Conservation (phyloP, 805 yeast species). For the Suhomyces kilbournensis region DNA sequence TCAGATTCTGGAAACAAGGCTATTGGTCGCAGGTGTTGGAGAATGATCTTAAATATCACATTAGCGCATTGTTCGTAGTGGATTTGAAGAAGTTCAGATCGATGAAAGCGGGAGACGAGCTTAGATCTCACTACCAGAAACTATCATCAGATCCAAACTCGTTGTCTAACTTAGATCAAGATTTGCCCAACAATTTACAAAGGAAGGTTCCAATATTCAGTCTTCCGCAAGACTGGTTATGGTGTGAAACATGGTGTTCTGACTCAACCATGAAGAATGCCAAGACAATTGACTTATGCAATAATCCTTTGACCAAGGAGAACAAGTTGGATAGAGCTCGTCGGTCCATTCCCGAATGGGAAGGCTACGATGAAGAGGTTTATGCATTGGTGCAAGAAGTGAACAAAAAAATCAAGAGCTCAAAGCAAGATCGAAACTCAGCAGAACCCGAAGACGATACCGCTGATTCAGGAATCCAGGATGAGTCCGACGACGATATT, state of each 20-base stretch:
- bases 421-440: not conserved
- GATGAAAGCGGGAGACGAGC: slow-evolving; percentile 69
- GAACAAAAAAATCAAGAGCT: not conserved
- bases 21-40: slow-evolving; percentile 74
- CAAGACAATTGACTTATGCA: slow-evolving; percentile 79
- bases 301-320: slow-evolving; percentile 79
- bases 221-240: slow-evolving; percentile 79
- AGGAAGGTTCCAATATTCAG: slow-evolving; percentile 62
- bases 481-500: slow-evolving; percentile 9
- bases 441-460: slow-evolving; percentile 3
- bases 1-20: slow-evolving; percentile 89
- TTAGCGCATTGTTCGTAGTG: slow-evolving; percentile 80
- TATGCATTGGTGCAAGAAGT: slow-evolving; percentile 17
- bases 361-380: slow-evolving; percentile 57
- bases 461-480: not conserved
- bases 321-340: slow-evolving; percentile 73
- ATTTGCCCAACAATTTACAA: slow-evolving; percentile 88
- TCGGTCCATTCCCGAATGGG: slow-evolving; percentile 80
- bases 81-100: slow-evolving; percentile 68
- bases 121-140: slow-evolving; percentile 82
- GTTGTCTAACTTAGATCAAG: slow-evolving; percentile 83
- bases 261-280: slow-evolving; percentile 60
- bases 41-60: slow-evolving; percentile 64
- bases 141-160: slow-evolving; percentile 78
- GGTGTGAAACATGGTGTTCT: slow-evolving; percentile 94